phyloP scores from a whole-genome alignment of 1,284 basidiomycete species.

The Ceratobasidium sp. region DNA sequence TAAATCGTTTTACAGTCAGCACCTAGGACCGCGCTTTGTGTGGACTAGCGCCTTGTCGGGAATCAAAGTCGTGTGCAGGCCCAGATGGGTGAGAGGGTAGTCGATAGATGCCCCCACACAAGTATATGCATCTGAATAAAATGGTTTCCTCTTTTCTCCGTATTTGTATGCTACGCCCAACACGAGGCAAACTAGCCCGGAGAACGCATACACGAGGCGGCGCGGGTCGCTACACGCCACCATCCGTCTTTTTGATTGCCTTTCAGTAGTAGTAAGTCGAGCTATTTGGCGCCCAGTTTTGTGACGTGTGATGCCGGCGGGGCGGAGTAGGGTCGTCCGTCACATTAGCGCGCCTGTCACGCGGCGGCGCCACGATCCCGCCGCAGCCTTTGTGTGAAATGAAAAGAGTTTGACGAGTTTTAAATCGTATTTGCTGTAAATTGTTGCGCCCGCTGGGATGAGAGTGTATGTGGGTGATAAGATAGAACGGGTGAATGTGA shows the following conservation, averaged over 20 bases:
- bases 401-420: background rate
- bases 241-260: background rate
- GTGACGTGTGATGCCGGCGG: too few species aligned
- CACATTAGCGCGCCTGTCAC: background rate
- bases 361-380: background rate
- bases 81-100: background rate
- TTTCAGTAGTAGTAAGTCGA: background rate
- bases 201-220: constrained; percentile 9
- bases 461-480: too few species aligned
- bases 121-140: background rate
- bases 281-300: background rate
- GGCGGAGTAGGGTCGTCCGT: background rate
- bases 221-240: constrained; percentile 3
- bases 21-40: constrained; percentile 23
- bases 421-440: background rate
- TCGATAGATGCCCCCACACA: background rate
- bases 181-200: constrained; percentile 19
- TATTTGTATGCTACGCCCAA: background rate
- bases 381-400: background rate
- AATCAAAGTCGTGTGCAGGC: constrained; percentile 31
- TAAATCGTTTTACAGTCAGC: constrained; percentile 32
- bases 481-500: background rate
- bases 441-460: too few species aligned
- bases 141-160: background rate
- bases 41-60: constrained; percentile 38